A percentile compares a stretch with the other conserved stretches of the same genome.
Evolutionary conservation across 768 basidiomycete species (phyloP).

Genomic region (Psilocybe sp.): DNA sequence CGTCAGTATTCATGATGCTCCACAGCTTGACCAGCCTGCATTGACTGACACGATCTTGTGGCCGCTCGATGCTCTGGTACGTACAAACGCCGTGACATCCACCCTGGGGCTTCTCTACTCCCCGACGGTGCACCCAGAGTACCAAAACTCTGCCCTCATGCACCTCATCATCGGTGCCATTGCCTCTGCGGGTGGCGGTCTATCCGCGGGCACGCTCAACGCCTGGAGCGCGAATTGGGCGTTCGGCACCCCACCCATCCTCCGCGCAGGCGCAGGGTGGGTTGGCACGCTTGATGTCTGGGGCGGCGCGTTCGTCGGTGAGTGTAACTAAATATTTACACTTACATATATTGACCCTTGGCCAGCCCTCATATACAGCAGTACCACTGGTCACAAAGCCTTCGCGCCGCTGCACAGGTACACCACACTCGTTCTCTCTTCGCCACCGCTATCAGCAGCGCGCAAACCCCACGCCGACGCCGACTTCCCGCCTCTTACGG

Average conservation of each 20-base stretch:
- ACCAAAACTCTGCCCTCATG: slow-evolving; percentile 37
- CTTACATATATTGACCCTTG: background rate
- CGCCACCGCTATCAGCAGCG: slow-evolving; percentile 10
- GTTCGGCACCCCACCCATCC: slow-evolving; percentile 42
- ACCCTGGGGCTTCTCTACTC: slow-evolving; percentile 32
- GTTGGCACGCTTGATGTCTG: slow-evolving; percentile 47
- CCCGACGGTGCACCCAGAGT: slow-evolving; percentile 30
- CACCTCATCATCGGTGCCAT: slow-evolving; percentile 47
- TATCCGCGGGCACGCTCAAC: slow-evolving; percentile 40
- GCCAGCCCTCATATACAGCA: slow-evolving; percentile 29
- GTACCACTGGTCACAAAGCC: slow-evolving; percentile 27
- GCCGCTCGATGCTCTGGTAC: slow-evolving; percentile 48
- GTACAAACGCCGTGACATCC: slow-evolving; percentile 36
- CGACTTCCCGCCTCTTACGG: slow-evolving; percentile 19
- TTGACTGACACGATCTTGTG: slow-evolving; percentile 43
- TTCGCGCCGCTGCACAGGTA: slow-evolving; percentile 23
- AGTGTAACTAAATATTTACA: slow-evolving; percentile 8
- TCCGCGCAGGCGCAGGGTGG: slow-evolving; percentile 36
- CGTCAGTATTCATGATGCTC: background rate
- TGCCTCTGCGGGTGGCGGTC: slow-evolving; percentile 44
- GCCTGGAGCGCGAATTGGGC: slow-evolving; percentile 44
- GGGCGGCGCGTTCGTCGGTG: slow-evolving; percentile 47
- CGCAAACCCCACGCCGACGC: slow-evolving; percentile 20
- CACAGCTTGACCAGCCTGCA: slow-evolving; percentile 28
- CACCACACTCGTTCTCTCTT: slow-evolving; percentile 17